Evolutionary conservation across 2,329 filamentous ascomycete genomes (phyloP).

Genomic region (Cordyceps javanica): DNA sequence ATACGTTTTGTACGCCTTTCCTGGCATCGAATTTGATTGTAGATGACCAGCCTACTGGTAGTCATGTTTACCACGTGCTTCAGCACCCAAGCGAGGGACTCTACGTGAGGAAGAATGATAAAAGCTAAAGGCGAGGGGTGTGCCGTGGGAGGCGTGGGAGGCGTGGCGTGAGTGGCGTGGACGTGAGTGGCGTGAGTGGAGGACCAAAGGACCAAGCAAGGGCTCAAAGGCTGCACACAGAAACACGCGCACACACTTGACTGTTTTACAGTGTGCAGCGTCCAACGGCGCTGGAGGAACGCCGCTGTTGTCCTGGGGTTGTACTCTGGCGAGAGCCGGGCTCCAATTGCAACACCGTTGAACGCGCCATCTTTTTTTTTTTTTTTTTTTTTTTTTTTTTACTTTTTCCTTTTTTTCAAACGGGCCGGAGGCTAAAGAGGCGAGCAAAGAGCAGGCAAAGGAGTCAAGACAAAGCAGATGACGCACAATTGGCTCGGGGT

Average conservation of each 20-base stretch:
- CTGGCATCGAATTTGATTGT: neutral
- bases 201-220: no score
- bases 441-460: no score
- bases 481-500: neutral
- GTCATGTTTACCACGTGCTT: no score
- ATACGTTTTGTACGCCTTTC: neutral
- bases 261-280: neutral
- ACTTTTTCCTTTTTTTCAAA: no score
- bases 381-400: no score
- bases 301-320: neutral
- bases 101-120: neutral
- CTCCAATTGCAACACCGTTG: constrained; percentile 4
- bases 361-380: neutral
- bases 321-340: neutral
- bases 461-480: neutral
- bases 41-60: no score
- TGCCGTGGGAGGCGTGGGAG: no score
- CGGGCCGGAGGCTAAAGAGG: no score
- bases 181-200: no score
- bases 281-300: neutral
- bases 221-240: no score
- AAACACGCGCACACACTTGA: no score
- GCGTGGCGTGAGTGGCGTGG: neutral
- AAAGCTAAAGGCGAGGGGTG: neutral
- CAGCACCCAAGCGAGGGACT: no score